Conservation (phyloP, 192 early-diverging fungal species). For the Entomortierella chlamydospora region DNA sequence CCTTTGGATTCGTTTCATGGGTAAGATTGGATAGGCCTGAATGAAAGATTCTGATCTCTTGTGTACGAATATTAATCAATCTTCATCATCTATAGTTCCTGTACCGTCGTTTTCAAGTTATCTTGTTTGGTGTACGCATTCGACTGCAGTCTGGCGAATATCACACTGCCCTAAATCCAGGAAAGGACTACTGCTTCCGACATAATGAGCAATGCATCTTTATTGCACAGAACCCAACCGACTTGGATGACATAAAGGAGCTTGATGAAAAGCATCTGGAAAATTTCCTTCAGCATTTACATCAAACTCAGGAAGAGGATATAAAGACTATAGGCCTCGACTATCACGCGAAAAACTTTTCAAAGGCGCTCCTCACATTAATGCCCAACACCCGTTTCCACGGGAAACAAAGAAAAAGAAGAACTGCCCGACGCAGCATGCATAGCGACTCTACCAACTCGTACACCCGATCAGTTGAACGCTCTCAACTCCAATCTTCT, state of each 20-base stretch:
- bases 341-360: slow-evolving; percentile 46
- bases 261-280: slow-evolving; percentile 35
- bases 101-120: slow-evolving; percentile 62
- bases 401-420: slow-evolving; percentile 16
- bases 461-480: slow-evolving; percentile 20
- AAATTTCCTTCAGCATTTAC: slow-evolving; percentile 35
- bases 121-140: slow-evolving; percentile 58
- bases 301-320: slow-evolving; percentile 27
- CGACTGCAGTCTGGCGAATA: slow-evolving; percentile 46
- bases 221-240: slow-evolving; percentile 66
- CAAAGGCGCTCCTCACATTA: slow-evolving; percentile 33
- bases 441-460: background rate
- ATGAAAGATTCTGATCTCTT: background rate
- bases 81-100: slow-evolving; percentile 39
- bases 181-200: slow-evolving; percentile 61
- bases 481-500: slow-evolving; percentile 18
- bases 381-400: background rate
- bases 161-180: slow-evolving; percentile 72
- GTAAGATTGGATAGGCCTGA: slow-evolving; percentile 1
- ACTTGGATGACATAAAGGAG: slow-evolving; percentile 59
- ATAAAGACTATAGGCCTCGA: slow-evolving; percentile 20
- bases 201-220: slow-evolving; percentile 66
- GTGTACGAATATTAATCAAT: background rate
- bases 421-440: slow-evolving; percentile 1
- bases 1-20: slow-evolving; percentile 70